Percentiles rank a stretch among this genome's conserved stretches.
Evolutionary conservation across 2,329 filamentous ascomycete species (phyloP).

Genomic region (Septoria linicola): DNA sequence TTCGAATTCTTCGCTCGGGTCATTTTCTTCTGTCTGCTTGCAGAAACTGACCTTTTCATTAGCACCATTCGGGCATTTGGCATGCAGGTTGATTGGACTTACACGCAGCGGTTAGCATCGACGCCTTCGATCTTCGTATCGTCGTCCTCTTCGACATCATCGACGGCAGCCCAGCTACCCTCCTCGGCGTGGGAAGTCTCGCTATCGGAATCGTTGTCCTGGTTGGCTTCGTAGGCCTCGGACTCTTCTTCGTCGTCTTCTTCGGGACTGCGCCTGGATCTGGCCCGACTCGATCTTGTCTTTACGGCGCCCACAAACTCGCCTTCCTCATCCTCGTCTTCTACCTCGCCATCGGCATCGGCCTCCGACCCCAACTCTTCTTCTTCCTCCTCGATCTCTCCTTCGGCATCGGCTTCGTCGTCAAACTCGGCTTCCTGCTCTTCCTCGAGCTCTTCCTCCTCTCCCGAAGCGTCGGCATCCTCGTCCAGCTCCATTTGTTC

Average conservation of each 20-base stretch:
- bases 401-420: slow-evolving; percentile 41
- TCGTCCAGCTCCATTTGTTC: slow-evolving; percentile 29
- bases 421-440: slow-evolving; percentile 31
- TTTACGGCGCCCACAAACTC: slow-evolving; percentile 44
- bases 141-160: slow-evolving; percentile 52
- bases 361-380: slow-evolving; percentile 41
- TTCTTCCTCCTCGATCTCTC: slow-evolving; percentile 32
- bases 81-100: slow-evolving; percentile 39
- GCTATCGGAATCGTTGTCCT: slow-evolving; percentile 36
- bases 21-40: slow-evolving; percentile 76
- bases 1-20: slow-evolving; percentile 78
- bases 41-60: slow-evolving; percentile 65
- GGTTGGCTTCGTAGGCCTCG: slow-evolving; percentile 42
- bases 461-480: slow-evolving; percentile 31
- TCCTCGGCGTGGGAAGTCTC: slow-evolving; percentile 54
- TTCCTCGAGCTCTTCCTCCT: slow-evolving; percentile 32
- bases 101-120: slow-evolving; percentile 64
- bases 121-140: slow-evolving; percentile 51
- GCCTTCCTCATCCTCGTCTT: slow-evolving; percentile 46
- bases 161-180: slow-evolving; percentile 54
- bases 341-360: slow-evolving; percentile 54
- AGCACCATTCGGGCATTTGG: slow-evolving; percentile 19
- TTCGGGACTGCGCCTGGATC: slow-evolving; percentile 37
- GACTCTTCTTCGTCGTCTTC: slow-evolving; percentile 36
- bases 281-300: slow-evolving; percentile 35